These are phyloP conservation scores for Elsinoe australis DNA, from an alignment of 2,329 filamentous ascomycete species.

Conservation along the genomic window DNA sequence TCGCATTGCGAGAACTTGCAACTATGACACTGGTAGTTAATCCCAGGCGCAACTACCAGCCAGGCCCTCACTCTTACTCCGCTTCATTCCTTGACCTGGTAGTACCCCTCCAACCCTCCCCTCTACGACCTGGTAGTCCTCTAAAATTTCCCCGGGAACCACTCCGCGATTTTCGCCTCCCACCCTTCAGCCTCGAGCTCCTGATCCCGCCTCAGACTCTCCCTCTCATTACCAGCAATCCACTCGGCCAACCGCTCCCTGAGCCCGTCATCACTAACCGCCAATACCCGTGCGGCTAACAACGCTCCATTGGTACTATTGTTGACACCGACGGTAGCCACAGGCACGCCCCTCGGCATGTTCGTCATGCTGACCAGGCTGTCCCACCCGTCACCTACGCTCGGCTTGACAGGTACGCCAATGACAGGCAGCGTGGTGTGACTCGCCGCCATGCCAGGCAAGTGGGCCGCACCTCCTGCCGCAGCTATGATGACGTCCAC, in stretches of 20 bases:
- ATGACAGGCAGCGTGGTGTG: constrained; percentile 46
- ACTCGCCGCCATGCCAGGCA: constrained; percentile 46
- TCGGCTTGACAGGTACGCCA: constrained; percentile 44
- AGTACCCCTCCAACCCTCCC: not conserved
- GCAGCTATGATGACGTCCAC: constrained; percentile 44
- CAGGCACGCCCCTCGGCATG: constrained; percentile 43
- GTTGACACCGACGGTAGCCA: constrained; percentile 40
- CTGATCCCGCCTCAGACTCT: constrained; percentile 57
- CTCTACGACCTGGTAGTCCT: constrained; percentile 10
- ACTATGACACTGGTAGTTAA: too few species aligned
- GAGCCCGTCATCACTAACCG: constrained; percentile 47
- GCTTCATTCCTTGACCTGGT: not conserved
- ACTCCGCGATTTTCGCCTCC: constrained; percentile 26
- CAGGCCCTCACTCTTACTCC: too few species aligned
- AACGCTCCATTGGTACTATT: constrained; percentile 42
- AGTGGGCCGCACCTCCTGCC: constrained; percentile 44
- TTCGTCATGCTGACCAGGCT: constrained; percentile 45
- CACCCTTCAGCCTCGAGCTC: constrained; percentile 48
- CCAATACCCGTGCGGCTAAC: constrained; percentile 39
- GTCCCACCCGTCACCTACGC: constrained; percentile 44
- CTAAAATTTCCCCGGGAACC: constrained; percentile 27
- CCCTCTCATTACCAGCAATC: constrained; percentile 53
- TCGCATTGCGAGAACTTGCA: too few species aligned
- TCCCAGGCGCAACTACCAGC: too few species aligned
- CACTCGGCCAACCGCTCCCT: constrained; percentile 53